Base-by-base conservation (phyloP, 1,284 basidiomycete genomes). In the Leccinum pachyderme region DNA sequence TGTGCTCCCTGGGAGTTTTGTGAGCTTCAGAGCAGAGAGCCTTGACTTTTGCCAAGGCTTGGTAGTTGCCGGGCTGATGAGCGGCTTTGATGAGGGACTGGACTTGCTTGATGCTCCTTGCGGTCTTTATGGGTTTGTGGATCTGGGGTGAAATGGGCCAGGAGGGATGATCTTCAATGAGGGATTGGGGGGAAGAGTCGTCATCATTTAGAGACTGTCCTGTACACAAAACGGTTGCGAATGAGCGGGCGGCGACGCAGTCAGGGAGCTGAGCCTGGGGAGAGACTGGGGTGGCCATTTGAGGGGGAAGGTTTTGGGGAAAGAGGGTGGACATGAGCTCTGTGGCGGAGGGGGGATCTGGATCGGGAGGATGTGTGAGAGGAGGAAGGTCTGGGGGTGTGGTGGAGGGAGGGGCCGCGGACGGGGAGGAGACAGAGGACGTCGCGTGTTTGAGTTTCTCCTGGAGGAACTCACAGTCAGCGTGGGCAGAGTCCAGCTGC, bases 61-160 rank as follows among this genome's bases (percentile, higher is more conserved):
- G 71, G 7, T 75, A 69, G 47, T 76, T 76, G 1, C 72, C 70
- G 1, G 72, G 73, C 57, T 75, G 65, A 49, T 77, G 75, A n/a
- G 74, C 71, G 7, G 67, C 67, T 44, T 68, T 67, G 59, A 78
- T 76, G 51, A 77, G 73, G 5, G 72, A 68, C 47, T 76, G 73
- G 7, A 78, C 61, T 35, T 77, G 73, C 13, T 67, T 72, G 31
- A 77, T 62, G 57, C 57, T 75, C 63, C 69, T 72, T 37, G 68
- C 55, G 2, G 71, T 69, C 50, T 66, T 64, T 3, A 54, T 28
- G 11, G 54, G 18, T 27, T 63, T 72, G 41, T 57, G 46, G 12
- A 54, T 0, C 9, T 60, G 58, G 7, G 59, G 15, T 35, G 58
- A 43, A 29, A 55, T 15, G 49, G 68, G 69, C 64, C 67, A 71